These are phyloP conservation scores for Prunus dulcis DNA, from an alignment of 306 rosid species.

Conservation along the genomic window DNA sequence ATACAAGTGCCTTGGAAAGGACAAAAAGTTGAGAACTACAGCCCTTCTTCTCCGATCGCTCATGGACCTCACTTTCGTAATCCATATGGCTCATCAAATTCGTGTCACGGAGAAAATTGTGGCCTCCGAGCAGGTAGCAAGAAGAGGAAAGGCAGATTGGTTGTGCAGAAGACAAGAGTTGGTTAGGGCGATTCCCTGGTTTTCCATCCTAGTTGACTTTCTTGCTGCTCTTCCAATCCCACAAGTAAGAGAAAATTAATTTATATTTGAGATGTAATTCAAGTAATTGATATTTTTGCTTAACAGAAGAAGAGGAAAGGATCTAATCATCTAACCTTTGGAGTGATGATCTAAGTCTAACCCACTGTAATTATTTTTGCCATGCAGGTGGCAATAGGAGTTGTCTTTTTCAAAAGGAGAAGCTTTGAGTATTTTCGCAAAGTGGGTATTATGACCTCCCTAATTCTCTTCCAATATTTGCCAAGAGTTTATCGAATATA, in stretches of 20 bases:
- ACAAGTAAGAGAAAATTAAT: constrained; percentile 8
- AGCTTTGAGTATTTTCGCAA: background rate
- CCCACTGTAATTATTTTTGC: background rate
- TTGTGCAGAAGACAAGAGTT: background rate
- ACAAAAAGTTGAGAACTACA: constrained; percentile 20
- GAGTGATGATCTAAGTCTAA: background rate
- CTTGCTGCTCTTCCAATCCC: constrained; percentile 37
- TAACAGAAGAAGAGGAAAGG: too few species aligned
- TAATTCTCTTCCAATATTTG: constrained; percentile 17
- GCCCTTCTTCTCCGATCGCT: constrained; percentile 22
- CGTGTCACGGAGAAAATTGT: background rate
- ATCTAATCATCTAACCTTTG: too few species aligned
- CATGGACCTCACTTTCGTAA: constrained; percentile 23
- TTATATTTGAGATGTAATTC: too few species aligned
- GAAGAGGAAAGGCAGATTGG: background rate
- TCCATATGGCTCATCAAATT: constrained; percentile 15
- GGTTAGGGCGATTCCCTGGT: background rate
- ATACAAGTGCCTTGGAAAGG: constrained; percentile 26
- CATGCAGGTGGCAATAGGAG: constrained; percentile 2
- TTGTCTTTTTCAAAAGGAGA: background rate
- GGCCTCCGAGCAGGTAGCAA: too few species aligned
- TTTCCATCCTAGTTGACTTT: constrained; percentile 26
- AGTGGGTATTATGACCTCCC: background rate
- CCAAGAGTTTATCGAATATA: constrained; percentile 17
- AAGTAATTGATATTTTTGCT: too few species aligned